Evolutionary conservation across 306 rosid genomes (phyloP).

Genomic region (Vigna reflexopilosa): DNA sequence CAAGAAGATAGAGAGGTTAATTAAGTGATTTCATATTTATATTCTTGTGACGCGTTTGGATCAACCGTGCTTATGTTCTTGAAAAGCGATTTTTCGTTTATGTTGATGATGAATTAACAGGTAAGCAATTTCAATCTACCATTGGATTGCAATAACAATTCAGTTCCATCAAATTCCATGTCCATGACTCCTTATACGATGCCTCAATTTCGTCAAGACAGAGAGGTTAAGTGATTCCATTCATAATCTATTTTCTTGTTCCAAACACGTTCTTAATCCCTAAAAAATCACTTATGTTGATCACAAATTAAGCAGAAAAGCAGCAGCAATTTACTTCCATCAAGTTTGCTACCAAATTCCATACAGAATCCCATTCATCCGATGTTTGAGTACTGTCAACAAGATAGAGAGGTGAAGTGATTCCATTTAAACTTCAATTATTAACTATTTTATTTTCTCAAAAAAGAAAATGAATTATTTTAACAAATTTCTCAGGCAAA

Average conservation of each 20-base stretch:
- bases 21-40: neutral
- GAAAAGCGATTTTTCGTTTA: neutral
- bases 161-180: conserved; percentile 1
- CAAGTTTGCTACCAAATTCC: neutral
- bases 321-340: neutral
- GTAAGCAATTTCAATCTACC: neutral
- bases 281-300: neutral
- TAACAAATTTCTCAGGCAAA: neutral
- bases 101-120: neutral
- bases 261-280: neutral
- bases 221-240: neutral
- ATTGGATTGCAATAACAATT: conserved; percentile 20
- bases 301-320: neutral
- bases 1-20: conserved; percentile 16
- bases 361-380: neutral
- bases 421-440: neutral
- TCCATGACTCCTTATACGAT: neutral
- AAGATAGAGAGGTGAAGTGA: conserved; percentile 13
- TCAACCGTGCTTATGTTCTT: neutral
- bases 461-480: too few relatives aligned
- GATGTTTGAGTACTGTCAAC: neutral
- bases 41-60: neutral
- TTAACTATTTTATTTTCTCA: neutral
- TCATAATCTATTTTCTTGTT: neutral
- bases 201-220: neutral